Conservation (phyloP, 192 early-diverging fungal genomes). For the Coemansia sp. region DNA sequence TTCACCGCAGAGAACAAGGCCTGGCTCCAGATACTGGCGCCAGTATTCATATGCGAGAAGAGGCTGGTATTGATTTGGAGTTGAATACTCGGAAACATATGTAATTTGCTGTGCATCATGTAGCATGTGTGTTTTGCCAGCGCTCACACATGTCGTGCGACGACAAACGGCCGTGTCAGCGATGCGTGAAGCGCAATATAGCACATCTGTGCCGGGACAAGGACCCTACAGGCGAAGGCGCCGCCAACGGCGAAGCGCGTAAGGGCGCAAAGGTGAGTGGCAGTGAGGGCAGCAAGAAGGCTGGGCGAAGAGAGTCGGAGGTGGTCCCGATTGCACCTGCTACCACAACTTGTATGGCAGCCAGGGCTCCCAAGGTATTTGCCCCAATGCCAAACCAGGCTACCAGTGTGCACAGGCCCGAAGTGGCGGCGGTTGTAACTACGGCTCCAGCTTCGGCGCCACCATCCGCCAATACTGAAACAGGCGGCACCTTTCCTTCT, state of each 20-base stretch:
- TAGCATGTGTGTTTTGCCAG: slow-evolving; percentile 94
- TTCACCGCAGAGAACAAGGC: not conserved
- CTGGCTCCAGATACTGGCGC: not conserved
- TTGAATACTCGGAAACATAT: slow-evolving; percentile 1
- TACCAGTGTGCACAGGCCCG: not conserved
- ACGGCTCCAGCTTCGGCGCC: not conserved
- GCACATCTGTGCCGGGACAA: slow-evolving; percentile 93
- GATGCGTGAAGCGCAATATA: slow-evolving; percentile 95
- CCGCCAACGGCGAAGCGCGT: slow-evolving; percentile 14
- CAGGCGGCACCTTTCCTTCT: not conserved
- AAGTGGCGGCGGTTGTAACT: not conserved
- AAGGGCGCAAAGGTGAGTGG: not conserved
- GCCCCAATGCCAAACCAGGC: not conserved
- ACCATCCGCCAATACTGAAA: not conserved
- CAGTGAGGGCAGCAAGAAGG: not conserved
- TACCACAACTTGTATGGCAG: not conserved
- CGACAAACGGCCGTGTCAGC: slow-evolving; percentile 88
- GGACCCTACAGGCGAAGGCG: slow-evolving; percentile 38
- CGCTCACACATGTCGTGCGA: slow-evolving; percentile 97
- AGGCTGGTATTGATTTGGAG: not conserved
- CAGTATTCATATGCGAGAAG: not conserved
- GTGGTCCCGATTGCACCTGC: slow-evolving; percentile 19
- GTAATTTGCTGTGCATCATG: not conserved
- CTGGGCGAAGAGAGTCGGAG: not conserved
- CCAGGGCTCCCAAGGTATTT: not conserved